Conservation (phyloP, 306 rosid species). For the Cyamopsis tetragonoloba region DNA sequence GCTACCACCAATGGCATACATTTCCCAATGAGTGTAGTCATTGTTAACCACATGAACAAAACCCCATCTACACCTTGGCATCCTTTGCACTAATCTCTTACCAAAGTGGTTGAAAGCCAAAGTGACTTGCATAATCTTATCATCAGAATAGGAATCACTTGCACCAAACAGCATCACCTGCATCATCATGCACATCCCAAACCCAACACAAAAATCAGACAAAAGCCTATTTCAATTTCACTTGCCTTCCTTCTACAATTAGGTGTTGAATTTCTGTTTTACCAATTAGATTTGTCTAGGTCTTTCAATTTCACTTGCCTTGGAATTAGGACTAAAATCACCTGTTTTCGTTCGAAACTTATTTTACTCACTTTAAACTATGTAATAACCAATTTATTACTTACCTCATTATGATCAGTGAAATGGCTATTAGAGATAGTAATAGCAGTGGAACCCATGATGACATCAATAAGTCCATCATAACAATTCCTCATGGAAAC, state of each 20-base stretch:
- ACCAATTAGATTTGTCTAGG: no score
- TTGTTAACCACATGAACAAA: conserved; percentile 73
- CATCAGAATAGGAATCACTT: conserved; percentile 27
- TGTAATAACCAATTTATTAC: no score
- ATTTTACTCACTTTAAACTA: no score
- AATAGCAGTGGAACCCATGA: conserved; percentile 75
- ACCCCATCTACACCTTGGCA: conserved; percentile 73
- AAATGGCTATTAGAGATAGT: conserved; percentile 82
- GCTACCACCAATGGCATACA: conserved; percentile 93
- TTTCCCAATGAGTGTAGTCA: conserved; percentile 76
- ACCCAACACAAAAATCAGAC: not conserved
- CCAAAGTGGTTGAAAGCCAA: conserved; percentile 88
- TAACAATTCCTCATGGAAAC: conserved; percentile 57
- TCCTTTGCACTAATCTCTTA: conserved; percentile 59
- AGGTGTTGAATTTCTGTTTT: no score
- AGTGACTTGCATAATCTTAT: conserved; percentile 67
- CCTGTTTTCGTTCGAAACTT: no score
- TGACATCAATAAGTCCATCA: conserved; percentile 69
- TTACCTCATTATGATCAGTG: conserved; percentile 68
- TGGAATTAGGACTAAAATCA: no score
- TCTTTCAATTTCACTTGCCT: no score
- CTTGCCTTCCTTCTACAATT: not conserved
- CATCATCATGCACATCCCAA: not conserved
- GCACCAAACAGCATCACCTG: conserved; percentile 87
- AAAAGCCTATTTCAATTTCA: not conserved